Base-by-base conservation (phyloP, 805 yeast genomes). In the Schizosaccharomyces japonicus region DNA sequence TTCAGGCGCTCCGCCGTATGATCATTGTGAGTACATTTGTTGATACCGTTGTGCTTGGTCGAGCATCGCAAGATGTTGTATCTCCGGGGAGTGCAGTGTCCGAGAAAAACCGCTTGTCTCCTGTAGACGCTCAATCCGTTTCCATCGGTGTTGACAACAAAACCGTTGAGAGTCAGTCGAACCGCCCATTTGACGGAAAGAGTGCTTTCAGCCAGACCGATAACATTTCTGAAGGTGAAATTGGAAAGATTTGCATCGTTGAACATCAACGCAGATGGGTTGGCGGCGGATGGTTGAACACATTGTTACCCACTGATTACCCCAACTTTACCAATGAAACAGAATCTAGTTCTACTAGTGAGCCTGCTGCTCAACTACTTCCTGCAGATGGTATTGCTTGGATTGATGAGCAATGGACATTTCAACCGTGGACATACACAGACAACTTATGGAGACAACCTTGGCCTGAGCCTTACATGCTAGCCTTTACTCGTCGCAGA, bases 181-280 rank as follows among this genome's bases (percentile, higher is more conserved):
- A 19, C 23, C 5, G 36, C 7, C 36, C 3, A 8, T 10, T 13
- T 32, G 8, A 13, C n/a, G 36, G 36, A 11, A 32, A 13, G n/a
- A n/a, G n/a, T n/a, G n/a, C n/a, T n/a, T n/a, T n/a, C n/a, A n/a
- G n/a, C n/a, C n/a, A n/a, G n/a, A n/a, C n/a, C n/a, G n/a, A n/a
- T n/a, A n/a, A n/a, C n/a, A n/a, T n/a, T n/a, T n/a, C n/a, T n/a
- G n/a, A n/a, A n/a, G n/a, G n/a, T n/a, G n/a, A n/a, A n/a, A n/a
- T n/a, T n/a, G n/a, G n/a, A n/a, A n/a, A n/a, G n/a, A n/a, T n/a
- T n/a, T n/a, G n/a, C n/a, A n/a, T n/a, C n/a, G n/a, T 36, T 5
- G 42, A 36, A 4, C 42, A 36, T 23, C 42, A 36, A 11, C 42
- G 42, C 5, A 19, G 23, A n/a, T 36, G 42, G 42, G 42, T 36